These are phyloP conservation scores for Cyberlindnera lachancei DNA, from an alignment of 805 yeast species.

Conservation along the genomic window DNA sequence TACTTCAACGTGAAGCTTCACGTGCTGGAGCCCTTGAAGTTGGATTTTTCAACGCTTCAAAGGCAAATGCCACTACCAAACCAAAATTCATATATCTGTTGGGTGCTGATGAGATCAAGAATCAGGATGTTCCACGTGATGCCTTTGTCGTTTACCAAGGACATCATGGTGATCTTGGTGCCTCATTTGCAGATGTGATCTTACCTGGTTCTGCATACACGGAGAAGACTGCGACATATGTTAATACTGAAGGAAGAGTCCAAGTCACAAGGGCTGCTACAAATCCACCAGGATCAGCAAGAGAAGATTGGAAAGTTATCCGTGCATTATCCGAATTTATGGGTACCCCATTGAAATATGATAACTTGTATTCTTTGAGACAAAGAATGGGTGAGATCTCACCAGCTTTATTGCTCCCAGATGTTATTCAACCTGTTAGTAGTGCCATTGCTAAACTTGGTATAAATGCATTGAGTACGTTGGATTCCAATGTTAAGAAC, in stretches of 20 bases:
- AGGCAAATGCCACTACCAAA: conserved; percentile 33
- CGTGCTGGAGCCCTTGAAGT: conserved; percentile 81
- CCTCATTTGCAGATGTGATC: conserved; percentile 79
- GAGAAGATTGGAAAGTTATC: conserved; percentile 87
- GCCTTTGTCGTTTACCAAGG: conserved; percentile 88
- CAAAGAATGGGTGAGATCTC: conserved; percentile 68
- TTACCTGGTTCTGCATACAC: conserved; percentile 87
- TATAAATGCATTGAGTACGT: conserved; percentile 32
- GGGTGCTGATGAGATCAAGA: conserved; percentile 76
- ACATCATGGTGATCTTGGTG: conserved; percentile 88
- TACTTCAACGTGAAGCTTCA: conserved; percentile 81
- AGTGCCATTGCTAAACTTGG: conserved; percentile 51
- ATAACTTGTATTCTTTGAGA: conserved; percentile 61
- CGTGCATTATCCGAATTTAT: conserved; percentile 78
- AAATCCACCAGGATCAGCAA: conserved; percentile 80
- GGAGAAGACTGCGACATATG: conserved; percentile 77
- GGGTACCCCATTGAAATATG: conserved; percentile 66
- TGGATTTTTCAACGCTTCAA: conserved; percentile 50
- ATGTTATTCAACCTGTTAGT: conserved; percentile 62
- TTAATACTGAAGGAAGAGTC: conserved; percentile 86
- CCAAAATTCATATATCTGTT: conserved; percentile 75
- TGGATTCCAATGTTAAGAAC: conserved; percentile 35
- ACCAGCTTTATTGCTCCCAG: conserved; percentile 73
- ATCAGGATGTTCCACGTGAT: conserved; percentile 67
- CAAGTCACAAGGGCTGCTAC: conserved; percentile 83